These are phyloP conservation scores for Fusarium irregulare DNA, from an alignment of 2,329 filamentous ascomycete genomes.

Conservation along the genomic window DNA sequence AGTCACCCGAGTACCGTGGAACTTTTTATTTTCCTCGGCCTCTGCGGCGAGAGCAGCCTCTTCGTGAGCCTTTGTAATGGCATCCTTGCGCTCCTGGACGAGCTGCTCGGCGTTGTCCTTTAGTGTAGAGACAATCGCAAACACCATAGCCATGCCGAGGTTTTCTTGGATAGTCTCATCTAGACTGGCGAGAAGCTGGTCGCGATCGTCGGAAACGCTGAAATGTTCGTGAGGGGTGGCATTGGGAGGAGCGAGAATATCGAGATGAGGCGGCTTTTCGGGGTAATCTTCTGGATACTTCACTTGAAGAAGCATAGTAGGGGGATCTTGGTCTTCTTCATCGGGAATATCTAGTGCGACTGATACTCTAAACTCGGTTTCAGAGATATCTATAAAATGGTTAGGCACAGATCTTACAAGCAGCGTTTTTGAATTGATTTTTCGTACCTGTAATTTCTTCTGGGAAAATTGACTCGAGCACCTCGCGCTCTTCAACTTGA, in stretches of 20 bases:
- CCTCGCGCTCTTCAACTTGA: conserved; percentile 94
- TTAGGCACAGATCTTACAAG: conserved; percentile 23
- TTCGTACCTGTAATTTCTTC: conserved; percentile 89
- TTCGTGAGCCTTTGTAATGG: conserved; percentile 67
- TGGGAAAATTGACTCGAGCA: conserved; percentile 97
- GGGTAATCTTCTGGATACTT: conserved; percentile 92
- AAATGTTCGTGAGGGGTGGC: conserved; percentile 76
- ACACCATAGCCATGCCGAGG: conserved; percentile 97
- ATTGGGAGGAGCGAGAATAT: conserved; percentile 80
- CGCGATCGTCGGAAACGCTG: conserved; percentile 83
- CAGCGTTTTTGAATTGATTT: neutral
- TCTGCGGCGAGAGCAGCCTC: conserved; percentile 71
- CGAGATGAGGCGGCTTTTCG: conserved; percentile 84
- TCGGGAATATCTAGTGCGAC: conserved; percentile 83
- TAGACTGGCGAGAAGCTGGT: conserved; percentile 76
- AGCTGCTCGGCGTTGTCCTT: conserved; percentile 93
- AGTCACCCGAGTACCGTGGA: conserved; percentile 91
- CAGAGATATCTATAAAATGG: conserved; percentile 78
- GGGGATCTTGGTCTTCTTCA: conserved; percentile 72
- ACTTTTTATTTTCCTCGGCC: conserved; percentile 95
- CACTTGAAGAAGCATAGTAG: conserved; percentile 83
- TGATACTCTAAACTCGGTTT: conserved; percentile 87
- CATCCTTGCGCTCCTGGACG: conserved; percentile 77
- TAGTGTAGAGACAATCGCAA: conserved; percentile 85
- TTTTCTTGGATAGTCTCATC: conserved; percentile 87